Evolutionary conservation across 768 basidiomycete genomes (phyloP), one percentile per base, ranked within the genome.

Genomic region (Goffeauzyma gilvescens): DNA sequence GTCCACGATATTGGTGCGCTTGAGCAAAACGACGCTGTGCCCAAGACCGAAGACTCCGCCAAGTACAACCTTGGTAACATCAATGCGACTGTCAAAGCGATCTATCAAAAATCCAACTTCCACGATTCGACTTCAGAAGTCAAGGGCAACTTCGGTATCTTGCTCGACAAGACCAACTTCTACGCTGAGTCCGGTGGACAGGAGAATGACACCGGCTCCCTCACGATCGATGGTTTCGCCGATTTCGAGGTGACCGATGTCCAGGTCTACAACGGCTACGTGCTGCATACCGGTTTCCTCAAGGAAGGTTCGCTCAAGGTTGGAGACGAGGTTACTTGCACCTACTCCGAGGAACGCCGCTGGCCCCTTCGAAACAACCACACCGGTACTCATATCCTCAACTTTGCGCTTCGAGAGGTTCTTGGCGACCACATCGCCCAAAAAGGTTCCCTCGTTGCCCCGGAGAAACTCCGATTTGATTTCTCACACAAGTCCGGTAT

Each of bases 151-250:
- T 84, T 98, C 60, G 93, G 93, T 32, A 55, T 98, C 37, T 61
- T 98, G 22, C 76, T 98, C 38, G 83, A 96, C 66, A 73, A 72
- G 33, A 95, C 93, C 3, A 85, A 79, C 66, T 95, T 96, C 65
- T 98, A 98, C 50, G 89, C 93, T 6, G 93, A 98, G 66, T 73
- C 85, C 27, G 93, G 93, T 55, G 93, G 93, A 21, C 93, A 98
- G 60, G 90, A 96, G 65, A 76, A 82, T 55, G 93, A 98, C 60
- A 95, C 84, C 0, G 93, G 93, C 42, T 82, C 79, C 53, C 83
- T 98, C 50, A 76, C 86, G 21, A 80, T 95, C 41, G 90, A 93
- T 49, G 89, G 79, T 31, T 68, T 75, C 47, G 78, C 82, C 25
- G 86, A 93, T 62, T 98, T 96, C 61, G 78, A 82, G 58, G 93